Percentiles rank a stretch among this genome's conserved stretches.
Conservation (phyloP, 192 early-diverging fungal species). For the Phycomyces blakesleeanus region DNA sequence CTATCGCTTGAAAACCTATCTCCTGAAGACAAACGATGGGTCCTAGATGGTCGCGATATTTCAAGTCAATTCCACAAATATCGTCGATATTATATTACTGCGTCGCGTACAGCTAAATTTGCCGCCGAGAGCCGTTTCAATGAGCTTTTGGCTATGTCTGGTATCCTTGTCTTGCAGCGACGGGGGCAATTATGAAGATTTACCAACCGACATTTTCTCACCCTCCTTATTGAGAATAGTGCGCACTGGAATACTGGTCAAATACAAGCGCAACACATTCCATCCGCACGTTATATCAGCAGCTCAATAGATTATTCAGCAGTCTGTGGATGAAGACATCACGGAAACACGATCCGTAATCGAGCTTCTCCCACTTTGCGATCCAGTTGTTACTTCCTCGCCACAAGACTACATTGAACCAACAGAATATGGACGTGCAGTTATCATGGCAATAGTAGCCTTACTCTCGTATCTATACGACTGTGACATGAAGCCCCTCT, state of each 20-base stretch:
- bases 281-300: constrained; percentile 5
- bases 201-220: constrained; percentile 7
- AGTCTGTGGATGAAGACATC: constrained; percentile 13
- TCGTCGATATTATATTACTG: background rate
- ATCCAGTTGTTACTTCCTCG: constrained; percentile 9
- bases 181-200: constrained; percentile 3
- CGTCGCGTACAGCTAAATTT: background rate
- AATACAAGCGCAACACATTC: constrained; percentile 8
- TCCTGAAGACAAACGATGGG: background rate
- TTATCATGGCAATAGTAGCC: constrained; percentile 9
- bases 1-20: background rate
- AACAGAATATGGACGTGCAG: constrained; percentile 11
- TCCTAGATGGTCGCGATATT: background rate
- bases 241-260: constrained; percentile 4
- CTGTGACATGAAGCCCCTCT: constrained; percentile 15
- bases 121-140: background rate
- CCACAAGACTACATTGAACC: constrained; percentile 7
- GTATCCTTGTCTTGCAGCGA: constrained; percentile 1
- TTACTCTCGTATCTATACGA: constrained; percentile 19
- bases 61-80: background rate
- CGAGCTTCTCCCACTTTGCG: constrained; percentile 9
- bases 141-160: constrained; percentile 6
- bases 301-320: constrained; percentile 4
- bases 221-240: constrained; percentile 8
- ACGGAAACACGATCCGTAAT: constrained; percentile 13